Evolutionary conservation across 257 asterid species (phyloP).

Genomic region (Nicotiana obtusifolia): DNA sequence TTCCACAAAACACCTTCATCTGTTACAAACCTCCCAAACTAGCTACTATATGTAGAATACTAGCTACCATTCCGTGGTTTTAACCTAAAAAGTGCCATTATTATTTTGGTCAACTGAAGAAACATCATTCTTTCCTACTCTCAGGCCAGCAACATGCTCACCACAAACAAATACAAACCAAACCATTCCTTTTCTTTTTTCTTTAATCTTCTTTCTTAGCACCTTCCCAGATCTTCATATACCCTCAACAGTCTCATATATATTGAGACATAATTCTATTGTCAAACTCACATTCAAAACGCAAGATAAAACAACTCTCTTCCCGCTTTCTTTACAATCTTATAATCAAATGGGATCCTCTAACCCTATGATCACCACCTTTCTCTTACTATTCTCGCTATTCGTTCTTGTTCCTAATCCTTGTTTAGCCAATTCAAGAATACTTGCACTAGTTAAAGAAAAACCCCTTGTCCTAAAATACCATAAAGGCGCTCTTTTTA

Average conservation of each 20-base stretch:
- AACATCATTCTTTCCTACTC: background rate
- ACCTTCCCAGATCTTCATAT: background rate
- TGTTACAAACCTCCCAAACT: background rate
- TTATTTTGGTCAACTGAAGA: background rate
- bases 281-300: background rate
- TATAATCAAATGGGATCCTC: background rate
- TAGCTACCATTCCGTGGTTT: background rate
- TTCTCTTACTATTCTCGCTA: background rate
- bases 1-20: background rate
- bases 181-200: background rate
- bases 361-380: background rate
- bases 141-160: background rate
- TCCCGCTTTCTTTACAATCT: background rate
- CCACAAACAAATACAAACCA: background rate
- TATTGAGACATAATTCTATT: background rate
- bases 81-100: background rate
- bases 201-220: background rate
- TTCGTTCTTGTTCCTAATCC: background rate
- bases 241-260: background rate
- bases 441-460: conserved; percentile 25
- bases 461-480: conserved; percentile 32
- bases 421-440: conserved; percentile 8
- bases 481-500: conserved; percentile 34
- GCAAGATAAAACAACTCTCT: background rate
- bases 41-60: background rate